Evolutionary conservation across 2,329 filamentous ascomycete species (phyloP), one percentile per base, ranked within the genome.

Genomic region (Epichloe elymi): DNA sequence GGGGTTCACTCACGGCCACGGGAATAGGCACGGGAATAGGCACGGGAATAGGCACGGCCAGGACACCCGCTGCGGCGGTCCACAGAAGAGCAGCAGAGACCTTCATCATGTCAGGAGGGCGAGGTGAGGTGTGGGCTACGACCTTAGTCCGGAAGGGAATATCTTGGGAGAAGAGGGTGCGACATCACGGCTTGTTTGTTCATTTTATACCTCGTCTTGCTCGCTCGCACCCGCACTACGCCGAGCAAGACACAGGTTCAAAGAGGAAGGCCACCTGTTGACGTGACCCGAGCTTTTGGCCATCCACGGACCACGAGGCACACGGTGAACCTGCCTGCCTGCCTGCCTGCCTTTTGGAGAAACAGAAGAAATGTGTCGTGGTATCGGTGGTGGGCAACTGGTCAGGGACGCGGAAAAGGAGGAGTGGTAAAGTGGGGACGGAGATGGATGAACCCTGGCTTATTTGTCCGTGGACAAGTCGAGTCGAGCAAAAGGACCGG

Each of bases 11-110:
- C 58, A 66, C 63, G 12, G 64, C 60, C 20, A 53, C 49, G 37
- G 58, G 56, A 36, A 53, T 19, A 19, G 19, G 19, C 19, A 19
- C 19, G n/a, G n/a, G n/a, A n/a, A n/a, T 53, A 3, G 62, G 62
- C 20, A 59, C 49, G 37, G 58, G 56, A 36, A 53, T 53, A 3
- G 62, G 63, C 20, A 59, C 59, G 17, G 64, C 62, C n/a, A 65
- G 53, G 12, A 59, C 65, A 41, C 58, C 52, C 19, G 54, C 52
- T 41, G 59, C 55, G 36, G 60, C 48, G 36, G 58, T 56, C 49
- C 66, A 37, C 8, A 65, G 49, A 40, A 58, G 39, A 17, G 58
- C 56, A 40, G 63, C 5, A n/a, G 60, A 59, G 53, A 61, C 55
- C 61, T 63, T 67, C 65, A 67, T 67, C 50, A 3, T 51, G 55